Base-by-base conservation (phyloP, 148 eudicot species). In the Rhododendron kiyosumense region DNA sequence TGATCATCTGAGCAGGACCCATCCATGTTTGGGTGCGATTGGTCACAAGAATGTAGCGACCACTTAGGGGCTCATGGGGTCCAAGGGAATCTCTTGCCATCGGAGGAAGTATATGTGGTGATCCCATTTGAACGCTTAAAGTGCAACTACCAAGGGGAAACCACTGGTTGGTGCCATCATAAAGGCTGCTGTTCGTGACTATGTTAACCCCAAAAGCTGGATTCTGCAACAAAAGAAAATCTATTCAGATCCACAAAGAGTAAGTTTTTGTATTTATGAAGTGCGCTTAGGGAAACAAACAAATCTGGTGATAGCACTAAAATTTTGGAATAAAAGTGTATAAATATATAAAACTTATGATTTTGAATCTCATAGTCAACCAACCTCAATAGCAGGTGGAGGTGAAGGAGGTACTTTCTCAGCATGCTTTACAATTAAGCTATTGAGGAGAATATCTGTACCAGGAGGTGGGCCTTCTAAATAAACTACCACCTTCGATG, bases 1-100 rank as follows among this genome's bases (percentile, higher is more conserved):
- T 93, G 59, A 97, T 95, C 59, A 92, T 91, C 91, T 97, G 99
- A 86, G 98, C 98, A 5, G 99, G 99, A 79, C 99, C 99, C 98
- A 95, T 97, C 99, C 99, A 97, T 54, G 87, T 90, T 87, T 97
- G 95, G 34, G 98, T 92, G 28, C 98, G 98, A 38, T 95, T 95
- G 0, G 89, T 94, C 77, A 89, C 96, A 83, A 89, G 91, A 77
- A 97, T 94, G 92, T 87, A 93, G 48, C 92, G 94, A 28, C 98
- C 98, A 81, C 94, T 93, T 82, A 93, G 86, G 48, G 94, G 95
- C 81, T 91, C 89, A 7, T 90, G 95, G 73, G 88, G 80, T 78
- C 94, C 96, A 1, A 95, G 92, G n/a, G 94, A 91, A 65, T 88
- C 96, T 84, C 87, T 57, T 69, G 96, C 96, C 98, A 95, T 93